phyloP scores from a whole-genome alignment of 1,284 basidiomycete genomes.

The Sporisorium sorghi region DNA sequence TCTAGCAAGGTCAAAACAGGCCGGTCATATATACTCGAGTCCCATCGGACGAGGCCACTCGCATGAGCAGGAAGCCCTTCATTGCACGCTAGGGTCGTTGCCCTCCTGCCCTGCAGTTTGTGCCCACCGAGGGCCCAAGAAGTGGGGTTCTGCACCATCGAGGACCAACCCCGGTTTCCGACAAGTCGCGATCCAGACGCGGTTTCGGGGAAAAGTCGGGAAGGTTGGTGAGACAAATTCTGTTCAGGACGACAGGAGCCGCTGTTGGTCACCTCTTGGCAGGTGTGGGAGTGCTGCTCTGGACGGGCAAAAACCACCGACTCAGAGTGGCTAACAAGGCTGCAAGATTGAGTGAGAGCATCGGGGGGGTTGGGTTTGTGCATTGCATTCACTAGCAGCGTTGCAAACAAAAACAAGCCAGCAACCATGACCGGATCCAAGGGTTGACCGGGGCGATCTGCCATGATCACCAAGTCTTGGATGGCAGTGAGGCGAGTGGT shows the following conservation, averaged over 20 bases:
- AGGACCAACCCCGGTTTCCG: background rate
- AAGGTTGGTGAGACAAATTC: conserved; percentile 1
- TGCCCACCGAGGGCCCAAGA: background rate
- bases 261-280: background rate
- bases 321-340: background rate
- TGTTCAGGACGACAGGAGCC: too few relatives aligned
- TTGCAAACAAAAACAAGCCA: background rate
- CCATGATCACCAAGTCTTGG: background rate
- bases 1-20: background rate
- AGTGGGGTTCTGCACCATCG: background rate
- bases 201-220: conserved; percentile 8
- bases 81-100: background rate
- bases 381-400: background rate
- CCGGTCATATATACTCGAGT: background rate
- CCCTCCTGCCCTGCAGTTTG: too few relatives aligned
- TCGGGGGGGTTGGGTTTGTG: background rate
- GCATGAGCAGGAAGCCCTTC: background rate
- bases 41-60: background rate
- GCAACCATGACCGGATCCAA: background rate
- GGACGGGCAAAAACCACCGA: background rate
- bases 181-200: background rate
- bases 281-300: background rate
- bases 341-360: background rate
- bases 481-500: background rate
- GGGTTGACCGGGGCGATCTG: background rate